A percentile compares a stretch with the other conserved stretches of the same genome.
These are phyloP conservation scores for Saccharata proteae DNA, from an alignment of 2,329 filamentous ascomycete species.

Conservation along the genomic window DNA sequence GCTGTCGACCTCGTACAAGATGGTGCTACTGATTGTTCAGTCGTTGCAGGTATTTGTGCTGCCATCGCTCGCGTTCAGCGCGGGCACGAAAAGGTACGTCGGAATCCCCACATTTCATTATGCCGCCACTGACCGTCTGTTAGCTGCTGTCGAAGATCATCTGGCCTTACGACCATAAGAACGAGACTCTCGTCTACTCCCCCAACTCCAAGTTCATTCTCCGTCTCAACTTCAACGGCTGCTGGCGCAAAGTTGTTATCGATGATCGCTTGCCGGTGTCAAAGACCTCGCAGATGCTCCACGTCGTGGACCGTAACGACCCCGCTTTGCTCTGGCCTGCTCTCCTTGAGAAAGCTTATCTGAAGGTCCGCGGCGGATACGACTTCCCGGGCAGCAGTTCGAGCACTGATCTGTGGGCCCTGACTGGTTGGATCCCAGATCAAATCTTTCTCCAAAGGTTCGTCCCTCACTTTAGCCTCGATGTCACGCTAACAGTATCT, in stretches of 20 bases:
- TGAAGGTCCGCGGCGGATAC: slow-evolving; percentile 91
- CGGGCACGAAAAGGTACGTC: slow-evolving; percentile 53
- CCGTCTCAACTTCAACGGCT: slow-evolving; percentile 92
- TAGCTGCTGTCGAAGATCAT: slow-evolving; percentile 62
- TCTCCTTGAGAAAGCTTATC: slow-evolving; percentile 86
- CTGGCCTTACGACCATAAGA: slow-evolving; percentile 57
- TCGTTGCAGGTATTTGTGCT: slow-evolving; percentile 88
- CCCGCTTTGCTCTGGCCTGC: slow-evolving; percentile 81
- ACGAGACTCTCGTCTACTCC: slow-evolving; percentile 48
- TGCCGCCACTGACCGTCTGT: not conserved
- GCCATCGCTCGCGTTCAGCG: slow-evolving; percentile 58
- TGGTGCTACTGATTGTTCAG: slow-evolving; percentile 89
- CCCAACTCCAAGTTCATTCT: slow-evolving; percentile 81
- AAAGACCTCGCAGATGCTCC: slow-evolving; percentile 60
- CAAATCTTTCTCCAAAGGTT: slow-evolving; percentile 79
- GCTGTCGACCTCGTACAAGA: slow-evolving; percentile 85
- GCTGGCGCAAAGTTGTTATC: slow-evolving; percentile 73
- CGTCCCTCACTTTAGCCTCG: slow-evolving; percentile 9
- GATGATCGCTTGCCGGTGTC: slow-evolving; percentile 81
- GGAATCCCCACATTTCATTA: not conserved
- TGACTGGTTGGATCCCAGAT: slow-evolving; percentile 95
- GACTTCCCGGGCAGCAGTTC: slow-evolving; percentile 98
- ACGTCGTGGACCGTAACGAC: slow-evolving; percentile 78
- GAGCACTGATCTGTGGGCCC: slow-evolving; percentile 81
- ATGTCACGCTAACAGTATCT: slow-evolving; percentile 8